Evolutionary conservation across 2,329 filamentous ascomycete species (phyloP).

Genomic region (Ophiosphaerella korrae): DNA sequence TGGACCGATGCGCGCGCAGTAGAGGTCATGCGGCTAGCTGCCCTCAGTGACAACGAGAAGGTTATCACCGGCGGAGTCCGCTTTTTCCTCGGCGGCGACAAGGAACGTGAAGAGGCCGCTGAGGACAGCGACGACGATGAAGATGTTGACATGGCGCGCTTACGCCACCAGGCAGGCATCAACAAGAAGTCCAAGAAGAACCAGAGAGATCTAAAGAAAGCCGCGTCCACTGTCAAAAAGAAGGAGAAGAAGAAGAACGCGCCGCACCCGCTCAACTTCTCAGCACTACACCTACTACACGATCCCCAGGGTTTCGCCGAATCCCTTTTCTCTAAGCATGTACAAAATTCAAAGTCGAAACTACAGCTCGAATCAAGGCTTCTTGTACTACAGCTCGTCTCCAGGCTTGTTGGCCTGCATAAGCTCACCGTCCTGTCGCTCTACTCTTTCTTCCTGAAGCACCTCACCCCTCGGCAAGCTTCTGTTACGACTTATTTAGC

Average conservation of each 20-base stretch:
- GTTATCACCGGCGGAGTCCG: constrained; percentile 84
- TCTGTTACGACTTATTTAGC: constrained; percentile 93
- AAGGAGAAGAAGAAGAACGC: constrained; percentile 85
- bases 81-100: constrained; percentile 95
- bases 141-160: constrained; percentile 74
- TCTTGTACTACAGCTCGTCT: constrained; percentile 87
- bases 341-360: constrained; percentile 84
- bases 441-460: constrained; percentile 97
- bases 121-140: constrained; percentile 83
- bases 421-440: constrained; percentile 87
- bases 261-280: constrained; percentile 92
- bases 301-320: constrained; percentile 95
- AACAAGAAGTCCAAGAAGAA: constrained; percentile 97
- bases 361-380: constrained; percentile 88
- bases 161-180: constrained; percentile 85
- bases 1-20: constrained; percentile 95
- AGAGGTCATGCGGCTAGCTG: constrained; percentile 97
- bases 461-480: constrained; percentile 81
- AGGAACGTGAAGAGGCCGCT: constrained; percentile 84
- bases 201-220: constrained; percentile 76
- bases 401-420: constrained; percentile 88
- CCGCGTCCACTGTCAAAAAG: constrained; percentile 78
- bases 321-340: constrained; percentile 84
- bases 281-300: constrained; percentile 84
- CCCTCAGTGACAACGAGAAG: constrained; percentile 88